These are phyloP conservation scores for Blastomyces percursus DNA, from an alignment of 2,329 filamentous ascomycete genomes.

Conservation along the genomic window DNA sequence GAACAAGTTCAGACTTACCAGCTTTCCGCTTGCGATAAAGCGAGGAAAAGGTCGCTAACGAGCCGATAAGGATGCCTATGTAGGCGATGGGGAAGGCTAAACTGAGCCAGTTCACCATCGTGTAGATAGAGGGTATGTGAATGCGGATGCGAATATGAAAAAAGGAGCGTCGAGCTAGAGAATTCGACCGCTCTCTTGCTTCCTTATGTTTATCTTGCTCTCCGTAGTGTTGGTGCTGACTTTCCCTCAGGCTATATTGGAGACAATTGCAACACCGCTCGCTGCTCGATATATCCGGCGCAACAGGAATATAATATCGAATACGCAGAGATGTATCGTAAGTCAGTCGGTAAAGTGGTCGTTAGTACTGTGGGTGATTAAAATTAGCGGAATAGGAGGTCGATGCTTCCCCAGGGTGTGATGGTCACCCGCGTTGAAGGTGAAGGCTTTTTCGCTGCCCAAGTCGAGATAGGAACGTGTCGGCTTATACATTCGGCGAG, in stretches of 20 bases:
- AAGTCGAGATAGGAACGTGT: neutral
- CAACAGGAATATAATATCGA: neutral
- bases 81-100: constrained; percentile 83
- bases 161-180: neutral
- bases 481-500: neutral
- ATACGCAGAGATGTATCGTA: neutral
- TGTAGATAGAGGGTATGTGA: constrained; percentile 8
- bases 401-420: neutral
- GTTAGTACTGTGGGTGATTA: neutral
- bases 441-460: neutral
- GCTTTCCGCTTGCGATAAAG: constrained; percentile 91
- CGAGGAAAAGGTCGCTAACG: constrained; percentile 80
- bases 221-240: neutral
- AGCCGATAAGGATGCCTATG: constrained; percentile 73
- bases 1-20: constrained; percentile 40
- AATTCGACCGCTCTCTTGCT: neutral
- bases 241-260: neutral
- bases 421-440: neutral
- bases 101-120: constrained; percentile 64
- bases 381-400: neutral
- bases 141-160: neutral
- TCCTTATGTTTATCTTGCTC: neutral
- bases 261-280: neutral
- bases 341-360: neutral
- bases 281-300: neutral